Base-by-base conservation (phyloP, 1,284 basidiomycete genomes). In the Rhodotorula mucilaginosa region DNA sequence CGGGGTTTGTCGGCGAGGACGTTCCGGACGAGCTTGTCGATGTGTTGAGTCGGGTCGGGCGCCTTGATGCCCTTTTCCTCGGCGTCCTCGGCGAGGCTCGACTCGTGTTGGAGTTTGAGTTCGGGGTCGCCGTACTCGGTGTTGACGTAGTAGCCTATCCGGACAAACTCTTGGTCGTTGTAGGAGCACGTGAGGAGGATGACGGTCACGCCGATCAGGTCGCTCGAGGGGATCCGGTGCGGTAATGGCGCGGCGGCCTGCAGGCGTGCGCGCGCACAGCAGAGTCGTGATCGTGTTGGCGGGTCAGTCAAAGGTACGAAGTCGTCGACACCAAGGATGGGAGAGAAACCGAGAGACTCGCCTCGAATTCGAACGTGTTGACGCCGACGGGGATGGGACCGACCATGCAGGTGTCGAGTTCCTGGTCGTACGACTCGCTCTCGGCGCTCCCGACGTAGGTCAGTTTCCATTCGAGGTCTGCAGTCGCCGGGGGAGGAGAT, bases 81-180 rank as follows among this genome's bases (percentile, higher is more conserved):
- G 0, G 76, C 75, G 61, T 58, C 72, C 31, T 76, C 74, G 77
- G 87, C 82, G 65, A 93, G 90, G 64, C 85, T 84, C 49, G 83
- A 74, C 16, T 90, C 91, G 21, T 89, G 89, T 23, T 84, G 86
- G 78, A 88, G 86, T 80, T 88, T 90, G 87, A 93, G 88, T 82
- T 92, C 92, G 73, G 95, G 91, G 75, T 90, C 90, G 81, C 97
- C 94, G 81, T 98, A 98, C 80, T 97, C 95, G 61, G 95, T 98
- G 81, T 98, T 97, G 82, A 99, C 97, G 81, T 99, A 99, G 83
- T 99, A 99, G 8, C 97, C 96, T 29, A 99, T 95, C 56, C 96
- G 88, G 52, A 99, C 96, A 81, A 99, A 99, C 81, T 99, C 96
- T 79, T 97, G 93, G 66, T 96, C 94, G 70, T 88, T 88, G 82